Percentiles rank a stretch among this genome's conserved stretches.
Evolutionary conservation across 2,329 filamentous ascomycete species (phyloP).

Genomic region (Arthroderma sp.): DNA sequence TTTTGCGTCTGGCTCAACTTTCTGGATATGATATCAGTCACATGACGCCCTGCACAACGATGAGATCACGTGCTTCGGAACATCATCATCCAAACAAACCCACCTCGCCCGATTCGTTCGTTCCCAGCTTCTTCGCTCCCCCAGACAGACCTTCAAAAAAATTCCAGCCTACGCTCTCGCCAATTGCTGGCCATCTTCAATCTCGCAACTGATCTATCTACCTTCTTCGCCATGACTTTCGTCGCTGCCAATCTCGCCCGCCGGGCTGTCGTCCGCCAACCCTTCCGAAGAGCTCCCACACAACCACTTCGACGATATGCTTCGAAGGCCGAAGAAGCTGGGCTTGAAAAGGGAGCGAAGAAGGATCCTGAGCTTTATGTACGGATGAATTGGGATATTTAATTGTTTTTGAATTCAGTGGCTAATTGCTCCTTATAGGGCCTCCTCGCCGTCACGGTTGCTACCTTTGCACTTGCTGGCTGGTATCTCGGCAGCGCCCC

Average conservation of each 20-base stretch:
- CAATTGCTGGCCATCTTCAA: background rate
- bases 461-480: conserved; percentile 74
- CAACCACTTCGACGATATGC: conserved; percentile 27
- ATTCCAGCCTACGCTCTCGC: background rate
- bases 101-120: conserved; percentile 2
- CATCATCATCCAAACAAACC: conserved; percentile 10
- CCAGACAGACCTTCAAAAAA: background rate
- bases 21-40: too few species aligned
- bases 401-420: too few species aligned
- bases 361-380: conserved; percentile 65
- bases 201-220: conserved; percentile 8
- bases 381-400: conserved; percentile 20
- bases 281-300: conserved; percentile 27
- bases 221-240: conserved; percentile 23
- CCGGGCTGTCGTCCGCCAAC: conserved; percentile 29
- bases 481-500: conserved; percentile 71
- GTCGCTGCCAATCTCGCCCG: conserved; percentile 30
- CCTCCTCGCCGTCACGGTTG: conserved; percentile 80
- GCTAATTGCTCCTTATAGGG: conserved; percentile 44
- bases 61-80: conserved; percentile 7
- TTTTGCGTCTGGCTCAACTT: too few species aligned
- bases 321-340: conserved; percentile 35
- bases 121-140: background rate
- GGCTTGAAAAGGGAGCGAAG: conserved; percentile 51
- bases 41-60: too few species aligned